Evolutionary conservation across 192 early-diverging fungal genomes (phyloP).

Genomic region (Phycomyces nitens): DNA sequence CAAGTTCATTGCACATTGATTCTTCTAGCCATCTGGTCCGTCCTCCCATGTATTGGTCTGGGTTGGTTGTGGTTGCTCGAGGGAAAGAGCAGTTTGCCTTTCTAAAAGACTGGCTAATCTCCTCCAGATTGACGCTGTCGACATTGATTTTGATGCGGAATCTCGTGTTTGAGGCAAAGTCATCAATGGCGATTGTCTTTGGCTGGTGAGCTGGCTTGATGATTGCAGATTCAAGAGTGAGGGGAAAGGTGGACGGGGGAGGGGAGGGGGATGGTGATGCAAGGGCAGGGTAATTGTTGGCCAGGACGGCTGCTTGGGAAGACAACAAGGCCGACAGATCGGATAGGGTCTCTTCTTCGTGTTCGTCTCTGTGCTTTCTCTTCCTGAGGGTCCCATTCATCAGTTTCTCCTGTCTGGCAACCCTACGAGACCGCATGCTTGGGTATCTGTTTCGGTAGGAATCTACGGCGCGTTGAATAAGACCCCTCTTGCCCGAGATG

Average conservation of each 20-base stretch:
- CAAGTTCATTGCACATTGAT: conserved; percentile 53
- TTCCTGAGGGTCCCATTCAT: conserved; percentile 50
- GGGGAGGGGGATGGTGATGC: neutral
- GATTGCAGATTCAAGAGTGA: conserved; percentile 9
- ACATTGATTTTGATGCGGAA: conserved; percentile 48
- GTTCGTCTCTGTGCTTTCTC: conserved; percentile 32
- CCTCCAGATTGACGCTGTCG: conserved; percentile 41
- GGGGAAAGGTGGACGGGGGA: neutral
- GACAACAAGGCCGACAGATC: neutral
- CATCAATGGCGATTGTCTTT: conserved; percentile 37
- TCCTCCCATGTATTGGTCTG: conserved; percentile 28
- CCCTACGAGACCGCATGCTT: conserved; percentile 68
- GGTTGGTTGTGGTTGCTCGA: conserved; percentile 27
- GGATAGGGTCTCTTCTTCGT: conserved; percentile 20
- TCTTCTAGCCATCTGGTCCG: conserved; percentile 35
- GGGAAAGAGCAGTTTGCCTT: conserved; percentile 54
- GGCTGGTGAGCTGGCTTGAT: conserved; percentile 26
- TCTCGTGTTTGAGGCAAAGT: conserved; percentile 22
- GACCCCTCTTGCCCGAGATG: conserved; percentile 65
- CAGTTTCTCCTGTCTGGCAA: conserved; percentile 70
- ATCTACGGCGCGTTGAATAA: conserved; percentile 84
- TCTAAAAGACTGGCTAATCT: conserved; percentile 47
- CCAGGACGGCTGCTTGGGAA: neutral
- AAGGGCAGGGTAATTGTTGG: too few relatives aligned
- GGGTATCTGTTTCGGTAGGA: conserved; percentile 70